A percentile compares a stretch with the other conserved stretches of the same genome.
These are phyloP conservation scores for Globisporangium nunn DNA, from an alignment of 352 stramenopile genomes.

Conservation along the genomic window DNA sequence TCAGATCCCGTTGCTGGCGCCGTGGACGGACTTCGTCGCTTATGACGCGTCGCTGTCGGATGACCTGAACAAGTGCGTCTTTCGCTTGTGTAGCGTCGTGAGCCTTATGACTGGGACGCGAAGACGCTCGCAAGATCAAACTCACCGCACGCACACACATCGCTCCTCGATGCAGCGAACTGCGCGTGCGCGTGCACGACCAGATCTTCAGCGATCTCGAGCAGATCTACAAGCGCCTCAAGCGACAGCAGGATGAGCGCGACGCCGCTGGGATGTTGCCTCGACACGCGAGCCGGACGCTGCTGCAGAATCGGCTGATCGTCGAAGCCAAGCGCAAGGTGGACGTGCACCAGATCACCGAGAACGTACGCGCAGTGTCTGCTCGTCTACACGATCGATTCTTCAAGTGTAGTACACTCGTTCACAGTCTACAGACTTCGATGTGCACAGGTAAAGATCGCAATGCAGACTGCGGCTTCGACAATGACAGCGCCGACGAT, in stretches of 20 bases:
- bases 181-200: constrained; percentile 30
- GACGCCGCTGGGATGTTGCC: constrained; percentile 40
- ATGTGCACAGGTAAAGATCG: constrained; percentile 30
- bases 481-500: constrained; percentile 15
- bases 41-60: constrained; percentile 37
- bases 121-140: no score
- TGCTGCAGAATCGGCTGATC: constrained; percentile 47
- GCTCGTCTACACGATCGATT: no score
- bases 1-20: constrained; percentile 34
- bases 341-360: constrained; percentile 26
- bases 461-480: constrained; percentile 27
- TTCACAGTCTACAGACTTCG: neutral
- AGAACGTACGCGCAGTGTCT: constrained; percentile 23
- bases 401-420: no score
- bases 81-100: neutral
- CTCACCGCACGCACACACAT: no score
- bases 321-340: constrained; percentile 64
- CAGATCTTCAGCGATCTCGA: constrained; percentile 34
- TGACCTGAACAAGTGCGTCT: constrained; percentile 34
- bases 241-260: constrained; percentile 33
- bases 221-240: constrained; percentile 29
- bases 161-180: constrained; percentile 20
- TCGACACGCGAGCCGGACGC: constrained; percentile 24
- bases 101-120: no score
- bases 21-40: constrained; percentile 37